Evolutionary conservation across 371 early-diverging fungal species (phyloP).

Genomic region (Parasitella parasitica): DNA sequence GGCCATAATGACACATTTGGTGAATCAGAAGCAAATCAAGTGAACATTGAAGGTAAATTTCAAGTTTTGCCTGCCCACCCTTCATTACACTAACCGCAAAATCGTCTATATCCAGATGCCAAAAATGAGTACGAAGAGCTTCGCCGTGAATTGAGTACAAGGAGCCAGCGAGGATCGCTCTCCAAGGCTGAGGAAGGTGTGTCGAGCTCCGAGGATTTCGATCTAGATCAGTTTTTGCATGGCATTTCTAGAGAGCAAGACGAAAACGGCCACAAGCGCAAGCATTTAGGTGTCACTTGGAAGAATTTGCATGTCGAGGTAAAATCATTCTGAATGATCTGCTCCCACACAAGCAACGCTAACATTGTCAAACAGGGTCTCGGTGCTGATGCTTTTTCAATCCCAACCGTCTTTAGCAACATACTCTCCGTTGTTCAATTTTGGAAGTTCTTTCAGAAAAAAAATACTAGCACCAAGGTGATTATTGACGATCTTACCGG

Average conservation of each 20-base stretch:
- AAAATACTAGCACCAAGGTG: conserved; percentile 17
- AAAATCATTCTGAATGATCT: too few relatives aligned
- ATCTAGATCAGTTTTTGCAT: conserved; percentile 35
- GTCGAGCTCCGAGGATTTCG: conserved; percentile 29
- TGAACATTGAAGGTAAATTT: conserved; percentile 32
- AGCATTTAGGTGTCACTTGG: conserved; percentile 51
- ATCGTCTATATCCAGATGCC: conserved; percentile 23
- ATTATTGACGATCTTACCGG: conserved; percentile 61
- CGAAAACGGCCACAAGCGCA: conserved; percentile 24
- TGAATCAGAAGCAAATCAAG: conserved; percentile 39
- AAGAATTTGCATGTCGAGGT: conserved; percentile 43
- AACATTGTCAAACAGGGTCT: too few relatives aligned
- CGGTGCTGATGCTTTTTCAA: conserved; percentile 43
- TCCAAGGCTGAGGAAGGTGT: conserved; percentile 19
- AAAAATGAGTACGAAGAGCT: conserved; percentile 35
- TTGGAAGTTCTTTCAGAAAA: conserved; percentile 25
- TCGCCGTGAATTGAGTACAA: conserved; percentile 28
- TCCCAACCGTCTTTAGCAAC: conserved; percentile 26
- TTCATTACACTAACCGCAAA: not conserved
- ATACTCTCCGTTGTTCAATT: conserved; percentile 30
- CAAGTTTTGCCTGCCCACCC: too few relatives aligned
- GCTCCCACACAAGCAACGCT: too few relatives aligned
- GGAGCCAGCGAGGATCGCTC: conserved; percentile 14
- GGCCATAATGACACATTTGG: conserved; percentile 24
- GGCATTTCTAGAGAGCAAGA: conserved; percentile 24